Conservation (phyloP, 2,329 filamentous ascomycete genomes). For the Dothistroma pini region DNA sequence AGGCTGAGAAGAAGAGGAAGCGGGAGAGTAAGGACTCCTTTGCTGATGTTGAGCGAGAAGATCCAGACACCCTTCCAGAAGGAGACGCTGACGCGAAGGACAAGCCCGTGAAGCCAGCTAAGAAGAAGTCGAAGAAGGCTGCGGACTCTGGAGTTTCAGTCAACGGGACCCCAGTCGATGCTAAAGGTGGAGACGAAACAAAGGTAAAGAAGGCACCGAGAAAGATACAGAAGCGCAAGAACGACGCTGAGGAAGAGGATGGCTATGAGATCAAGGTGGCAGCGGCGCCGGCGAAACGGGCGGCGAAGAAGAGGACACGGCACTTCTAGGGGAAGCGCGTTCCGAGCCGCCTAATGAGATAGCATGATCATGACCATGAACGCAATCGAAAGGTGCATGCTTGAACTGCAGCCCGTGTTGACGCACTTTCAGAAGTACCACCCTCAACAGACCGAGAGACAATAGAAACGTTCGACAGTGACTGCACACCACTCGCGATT, state of each 20-base stretch:
- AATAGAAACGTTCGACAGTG: too few species aligned
- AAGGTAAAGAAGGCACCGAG: not conserved
- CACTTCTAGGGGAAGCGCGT: slow-evolving; percentile 1
- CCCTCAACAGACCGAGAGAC: too few species aligned
- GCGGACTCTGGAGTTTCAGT: not conserved
- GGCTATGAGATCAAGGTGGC: slow-evolving; percentile 5
- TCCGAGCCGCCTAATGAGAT: not conserved
- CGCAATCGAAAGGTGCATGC: not conserved
- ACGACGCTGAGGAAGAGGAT: not conserved
- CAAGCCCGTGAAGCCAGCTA: slow-evolving; percentile 4
- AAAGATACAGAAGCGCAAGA: slow-evolving; percentile 3
- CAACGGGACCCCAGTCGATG: not conserved
- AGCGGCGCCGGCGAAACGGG: not conserved
- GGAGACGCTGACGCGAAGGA: not conserved
- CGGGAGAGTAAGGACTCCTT: slow-evolving; percentile 31
- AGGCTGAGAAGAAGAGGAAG: slow-evolving; percentile 35
- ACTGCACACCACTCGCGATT: too few species aligned
- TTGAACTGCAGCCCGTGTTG: not conserved
- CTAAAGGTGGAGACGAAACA: not conserved
- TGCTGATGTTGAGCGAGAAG: slow-evolving; percentile 9
- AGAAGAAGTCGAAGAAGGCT: slow-evolving; percentile 8
- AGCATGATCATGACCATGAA: not conserved
- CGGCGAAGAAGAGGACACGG: slow-evolving; percentile 9
- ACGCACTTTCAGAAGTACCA: not conserved
- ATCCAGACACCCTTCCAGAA: not conserved